Percentiles rank a stretch among this genome's conserved stretches.
phyloP scores from a whole-genome alignment of 345 rosid genomes.

The Crucihimalaya himalaica region DNA sequence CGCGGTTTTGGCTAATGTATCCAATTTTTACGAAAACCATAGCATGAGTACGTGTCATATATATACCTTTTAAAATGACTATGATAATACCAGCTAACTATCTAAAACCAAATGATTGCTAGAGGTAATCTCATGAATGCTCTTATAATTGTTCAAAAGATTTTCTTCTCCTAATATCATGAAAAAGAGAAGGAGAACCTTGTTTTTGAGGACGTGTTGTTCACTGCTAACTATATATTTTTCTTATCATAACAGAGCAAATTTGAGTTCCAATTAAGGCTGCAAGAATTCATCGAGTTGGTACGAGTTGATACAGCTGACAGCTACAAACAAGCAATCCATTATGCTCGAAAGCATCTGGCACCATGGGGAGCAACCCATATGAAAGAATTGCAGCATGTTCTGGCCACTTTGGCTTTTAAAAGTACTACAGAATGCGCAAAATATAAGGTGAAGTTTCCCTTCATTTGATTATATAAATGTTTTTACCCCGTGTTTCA shows the following conservation, averaged over 20 bases:
- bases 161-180: neutral
- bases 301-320: constrained; percentile 82
- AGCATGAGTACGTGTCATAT: neutral
- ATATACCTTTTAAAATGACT: neutral
- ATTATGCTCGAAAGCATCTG: constrained; percentile 80
- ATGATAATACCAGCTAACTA: neutral
- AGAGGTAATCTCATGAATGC: neutral
- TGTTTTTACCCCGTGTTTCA: neutral
- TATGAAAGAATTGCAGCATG: constrained; percentile 83
- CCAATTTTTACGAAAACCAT: neutral
- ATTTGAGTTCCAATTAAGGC: constrained; percentile 91
- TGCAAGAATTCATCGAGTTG: constrained; percentile 92
- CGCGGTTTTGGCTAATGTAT: neutral
- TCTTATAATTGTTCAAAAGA: neutral
- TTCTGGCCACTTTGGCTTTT: constrained; percentile 85
- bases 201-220: neutral
- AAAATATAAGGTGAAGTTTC: constrained; percentile 69
- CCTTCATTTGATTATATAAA: constrained; percentile 12
- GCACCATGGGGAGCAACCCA: constrained; percentile 87
- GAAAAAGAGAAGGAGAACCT: neutral
- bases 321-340: constrained; percentile 67
- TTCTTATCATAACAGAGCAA: constrained; percentile 61
- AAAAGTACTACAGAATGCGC: constrained; percentile 74
- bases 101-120: constrained; percentile 3
- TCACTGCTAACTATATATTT: neutral